phyloP scores from a whole-genome alignment of 352 stramenopile species.

The Globisporangium parvum region DNA sequence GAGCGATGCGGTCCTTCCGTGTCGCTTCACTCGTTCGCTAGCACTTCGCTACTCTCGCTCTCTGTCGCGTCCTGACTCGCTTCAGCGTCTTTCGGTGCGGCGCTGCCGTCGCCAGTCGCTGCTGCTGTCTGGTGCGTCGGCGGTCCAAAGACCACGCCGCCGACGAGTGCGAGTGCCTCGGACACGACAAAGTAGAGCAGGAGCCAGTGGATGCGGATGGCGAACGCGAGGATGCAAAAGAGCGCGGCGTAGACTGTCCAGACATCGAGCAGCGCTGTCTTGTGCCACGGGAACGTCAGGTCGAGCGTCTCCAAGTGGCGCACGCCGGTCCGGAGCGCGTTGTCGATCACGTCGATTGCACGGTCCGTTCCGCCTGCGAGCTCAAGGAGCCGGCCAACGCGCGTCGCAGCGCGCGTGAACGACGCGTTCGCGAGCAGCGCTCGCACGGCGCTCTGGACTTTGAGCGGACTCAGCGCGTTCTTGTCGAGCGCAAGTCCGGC shows the following conservation, averaged over 20 bases:
- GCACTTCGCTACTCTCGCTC: slow-evolving; percentile 5
- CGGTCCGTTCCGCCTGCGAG: slow-evolving; percentile 54
- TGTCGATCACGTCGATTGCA: slow-evolving; percentile 66
- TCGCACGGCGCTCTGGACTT: slow-evolving; percentile 46
- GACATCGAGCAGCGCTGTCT: slow-evolving; percentile 70
- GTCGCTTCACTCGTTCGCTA: neutral
- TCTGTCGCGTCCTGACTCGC: slow-evolving; percentile 1
- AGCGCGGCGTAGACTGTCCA: slow-evolving; percentile 70
- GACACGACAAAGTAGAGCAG: slow-evolving; percentile 56
- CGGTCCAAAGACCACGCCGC: slow-evolving; percentile 37
- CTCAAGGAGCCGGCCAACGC: slow-evolving; percentile 49
- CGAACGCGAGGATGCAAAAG: slow-evolving; percentile 59
- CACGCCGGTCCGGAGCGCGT: slow-evolving; percentile 46
- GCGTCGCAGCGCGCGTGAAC: slow-evolving; percentile 33
- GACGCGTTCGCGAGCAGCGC: slow-evolving; percentile 44
- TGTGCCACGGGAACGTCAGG: slow-evolving; percentile 67
- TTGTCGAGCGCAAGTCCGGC: slow-evolving; percentile 71
- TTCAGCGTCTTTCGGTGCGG: neutral
- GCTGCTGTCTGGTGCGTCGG: neutral
- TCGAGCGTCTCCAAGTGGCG: slow-evolving; percentile 66
- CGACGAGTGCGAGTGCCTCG: slow-evolving; percentile 30
- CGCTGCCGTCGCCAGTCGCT: neutral
- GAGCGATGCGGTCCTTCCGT: too few relatives aligned
- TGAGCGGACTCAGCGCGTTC: slow-evolving; percentile 44
- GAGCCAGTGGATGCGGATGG: slow-evolving; percentile 61